phyloP scores from a whole-genome alignment of 495 filamentous ascomycete genomes.

The Talaromyces trachyspermus region DNA sequence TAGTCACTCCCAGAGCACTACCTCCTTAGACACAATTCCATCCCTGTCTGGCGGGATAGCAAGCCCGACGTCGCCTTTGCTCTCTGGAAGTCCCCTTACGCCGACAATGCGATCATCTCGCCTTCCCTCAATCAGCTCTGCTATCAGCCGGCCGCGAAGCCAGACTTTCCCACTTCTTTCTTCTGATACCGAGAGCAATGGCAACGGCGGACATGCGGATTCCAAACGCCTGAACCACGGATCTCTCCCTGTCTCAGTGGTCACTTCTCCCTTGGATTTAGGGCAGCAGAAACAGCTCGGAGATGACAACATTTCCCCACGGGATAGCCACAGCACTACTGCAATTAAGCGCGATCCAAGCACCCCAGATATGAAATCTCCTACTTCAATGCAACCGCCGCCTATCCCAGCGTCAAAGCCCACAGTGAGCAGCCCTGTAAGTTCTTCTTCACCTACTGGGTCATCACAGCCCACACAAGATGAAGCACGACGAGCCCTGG shows the following conservation, averaged over 20 bases:
- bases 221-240: slow-evolving; percentile 51
- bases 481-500: slow-evolving; percentile 77
- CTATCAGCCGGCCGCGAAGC: slow-evolving; percentile 69
- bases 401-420: slow-evolving; percentile 26
- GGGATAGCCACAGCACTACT: slow-evolving; percentile 25
- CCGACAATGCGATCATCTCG: slow-evolving; percentile 58
- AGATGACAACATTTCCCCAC: slow-evolving; percentile 12
- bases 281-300: slow-evolving; percentile 4
- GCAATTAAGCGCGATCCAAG: slow-evolving; percentile 39
- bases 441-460: slow-evolving; percentile 33
- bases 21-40: slow-evolving; percentile 50
- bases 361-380: slow-evolving; percentile 36
- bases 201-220: slow-evolving; percentile 45
- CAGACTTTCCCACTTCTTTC: slow-evolving; percentile 85
- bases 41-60: slow-evolving; percentile 69
- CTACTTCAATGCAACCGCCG: slow-evolving; percentile 42
- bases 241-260: slow-evolving; percentile 50
- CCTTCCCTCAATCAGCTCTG: slow-evolving; percentile 45
- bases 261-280: slow-evolving; percentile 66
- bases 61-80: slow-evolving; percentile 81
- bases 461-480: slow-evolving; percentile 86
- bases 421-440: slow-evolving; percentile 29
- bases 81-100: slow-evolving; percentile 67
- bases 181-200: slow-evolving; percentile 53
- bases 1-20: slow-evolving; percentile 49